Evolutionary conservation across 768 basidiomycete species (phyloP), one percentile per base, ranked within the genome.

Genomic region (Leucosporidium scottii): DNA sequence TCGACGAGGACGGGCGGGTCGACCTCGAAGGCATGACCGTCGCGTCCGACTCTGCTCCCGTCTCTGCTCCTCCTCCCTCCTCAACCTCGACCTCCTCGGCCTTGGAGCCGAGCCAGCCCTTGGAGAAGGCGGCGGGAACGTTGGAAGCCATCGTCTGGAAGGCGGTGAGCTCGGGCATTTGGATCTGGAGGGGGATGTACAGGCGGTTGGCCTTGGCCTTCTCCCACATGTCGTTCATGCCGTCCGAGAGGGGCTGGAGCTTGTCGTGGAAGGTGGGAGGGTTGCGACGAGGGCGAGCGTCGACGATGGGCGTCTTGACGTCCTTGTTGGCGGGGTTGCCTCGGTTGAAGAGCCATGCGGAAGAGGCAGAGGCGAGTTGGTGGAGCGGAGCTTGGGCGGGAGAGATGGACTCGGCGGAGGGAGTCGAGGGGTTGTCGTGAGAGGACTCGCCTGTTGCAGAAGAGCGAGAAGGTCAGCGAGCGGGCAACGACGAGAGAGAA

Each of bases 111-210:
- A 44, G 39, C 51, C 51, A 53, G 13, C 13, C 21, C 51, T 53
- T 53, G 51, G 13, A 18, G 51, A 53, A 53, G 51, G 51, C 51
- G 51, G 51, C 59, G 1, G 61, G 61, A 47, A 62, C 48, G 6
- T 66, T 63, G 18, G 65, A 65, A 17, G 62, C 65, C 62, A 70
- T 63, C 17, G 63, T 65, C 17, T 47, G 70, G 51, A 71, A 68
- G 8, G 66, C 57, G n/a, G 55, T 57, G 20, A 67, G 47, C 54
- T 70, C 65, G 34, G 69, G 69, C 53, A 66, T 66, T 44, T 70
- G 66, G 61, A 67, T 57, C 34, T 51, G 66, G 49, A 67, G 49
- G 17, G 70, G 66, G 8, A 71, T 47, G 23, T 58, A 39, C 62
- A 67, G 67, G 3, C 66, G 39, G 47, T 58, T 67, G 39, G 63